Conservation (phyloP, 257 asterid species). For the Petunia axillaris region DNA sequence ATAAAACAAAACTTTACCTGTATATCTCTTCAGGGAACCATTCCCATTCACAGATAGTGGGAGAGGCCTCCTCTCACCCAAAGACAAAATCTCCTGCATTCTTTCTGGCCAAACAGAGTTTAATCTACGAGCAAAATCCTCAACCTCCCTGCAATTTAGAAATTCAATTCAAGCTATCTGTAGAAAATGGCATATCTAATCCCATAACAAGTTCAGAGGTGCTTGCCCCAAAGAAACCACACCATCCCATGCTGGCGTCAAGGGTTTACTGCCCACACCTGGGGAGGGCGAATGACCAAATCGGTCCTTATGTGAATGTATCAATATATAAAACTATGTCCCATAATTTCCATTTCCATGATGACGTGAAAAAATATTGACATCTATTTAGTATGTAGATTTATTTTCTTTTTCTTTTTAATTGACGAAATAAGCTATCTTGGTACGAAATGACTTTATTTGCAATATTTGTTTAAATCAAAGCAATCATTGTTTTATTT, state of each 20-base stretch:
- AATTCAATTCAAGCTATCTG: constrained; percentile 29
- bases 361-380: not conserved
- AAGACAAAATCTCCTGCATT: constrained; percentile 80
- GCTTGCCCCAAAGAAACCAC: constrained; percentile 16
- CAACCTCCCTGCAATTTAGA: constrained; percentile 74
- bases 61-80: constrained; percentile 69
- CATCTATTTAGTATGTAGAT: not conserved
- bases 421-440: not conserved
- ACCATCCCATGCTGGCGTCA: not conserved
- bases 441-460: constrained; percentile 14
- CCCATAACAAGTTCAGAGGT: not conserved
- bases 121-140: constrained; percentile 92
- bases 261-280: not conserved
- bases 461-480: not conserved
- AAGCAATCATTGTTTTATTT: not conserved
- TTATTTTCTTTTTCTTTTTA: constrained; percentile 7
- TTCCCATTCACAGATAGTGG: constrained; percentile 63
- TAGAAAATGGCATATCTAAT: constrained; percentile 7
- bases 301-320: not conserved
- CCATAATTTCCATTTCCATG: not conserved
- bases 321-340: constrained; percentile 8
- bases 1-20: constrained; percentile 46
- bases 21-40: constrained; percentile 66
- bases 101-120: constrained; percentile 96
- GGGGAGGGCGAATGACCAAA: not conserved